These are phyloP conservation scores for Verruconis gallopava DNA, from an alignment of 2,329 filamentous ascomycete species.

Conservation along the genomic window DNA sequence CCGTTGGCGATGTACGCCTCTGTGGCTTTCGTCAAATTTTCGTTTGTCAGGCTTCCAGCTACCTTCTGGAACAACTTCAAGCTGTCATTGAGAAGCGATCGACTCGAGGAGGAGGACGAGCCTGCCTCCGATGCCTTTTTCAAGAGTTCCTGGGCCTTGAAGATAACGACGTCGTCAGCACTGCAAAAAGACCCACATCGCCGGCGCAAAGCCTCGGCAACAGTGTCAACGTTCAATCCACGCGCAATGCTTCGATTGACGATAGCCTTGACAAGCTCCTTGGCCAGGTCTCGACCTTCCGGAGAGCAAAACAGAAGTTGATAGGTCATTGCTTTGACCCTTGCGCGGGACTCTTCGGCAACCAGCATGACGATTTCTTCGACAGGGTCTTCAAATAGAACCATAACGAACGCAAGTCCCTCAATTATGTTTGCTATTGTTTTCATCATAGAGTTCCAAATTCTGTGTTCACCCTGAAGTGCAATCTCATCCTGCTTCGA, in stretches of 20 bases:
- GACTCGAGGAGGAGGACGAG: slow-evolving; percentile 59
- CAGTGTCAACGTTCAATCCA: slow-evolving; percentile 92
- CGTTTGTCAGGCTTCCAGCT: slow-evolving; percentile 64
- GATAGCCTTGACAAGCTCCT: slow-evolving; percentile 90
- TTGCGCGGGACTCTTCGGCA: slow-evolving; percentile 54
- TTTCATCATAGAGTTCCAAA: slow-evolving; percentile 71
- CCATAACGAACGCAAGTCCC: slow-evolving; percentile 89
- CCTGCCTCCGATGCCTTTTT: slow-evolving; percentile 76
- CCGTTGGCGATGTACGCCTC: slow-evolving; percentile 67
- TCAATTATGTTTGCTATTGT: slow-evolving; percentile 87
- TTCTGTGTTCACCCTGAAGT: slow-evolving; percentile 86
- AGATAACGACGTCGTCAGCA: slow-evolving; percentile 91
- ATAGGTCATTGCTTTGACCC: slow-evolving; percentile 67
- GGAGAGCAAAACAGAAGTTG: slow-evolving; percentile 72
- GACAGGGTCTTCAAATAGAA: slow-evolving; percentile 86
- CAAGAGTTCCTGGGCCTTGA: slow-evolving; percentile 92
- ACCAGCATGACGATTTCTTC: slow-evolving; percentile 74
- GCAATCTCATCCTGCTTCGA: slow-evolving; percentile 86
- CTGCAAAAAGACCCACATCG: slow-evolving; percentile 96
- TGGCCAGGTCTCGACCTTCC: slow-evolving; percentile 77
- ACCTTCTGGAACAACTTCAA: slow-evolving; percentile 80
- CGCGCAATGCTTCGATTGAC: slow-evolving; percentile 96
- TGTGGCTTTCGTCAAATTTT: slow-evolving; percentile 67
- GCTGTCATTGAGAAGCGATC: slow-evolving; percentile 77
- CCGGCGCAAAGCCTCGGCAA: slow-evolving; percentile 83